Evolutionary conservation across 345 rosid genomes (phyloP).

Genomic region (Salix exigua): DNA sequence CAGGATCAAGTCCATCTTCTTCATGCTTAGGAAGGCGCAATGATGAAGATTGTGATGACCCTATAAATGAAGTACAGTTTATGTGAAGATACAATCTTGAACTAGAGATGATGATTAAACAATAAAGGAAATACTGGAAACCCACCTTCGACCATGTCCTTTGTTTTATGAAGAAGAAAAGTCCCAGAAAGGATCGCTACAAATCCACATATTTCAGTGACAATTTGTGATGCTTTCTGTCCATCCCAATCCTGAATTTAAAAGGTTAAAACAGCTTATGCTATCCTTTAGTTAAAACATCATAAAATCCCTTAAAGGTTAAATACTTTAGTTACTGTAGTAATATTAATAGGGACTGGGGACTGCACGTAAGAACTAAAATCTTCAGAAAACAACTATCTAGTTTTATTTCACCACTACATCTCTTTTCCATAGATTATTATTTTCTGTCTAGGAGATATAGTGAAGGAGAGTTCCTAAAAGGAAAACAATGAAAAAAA

Average conservation of each 20-base stretch:
- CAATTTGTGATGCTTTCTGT: conserved; percentile 75
- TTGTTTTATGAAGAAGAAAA: conserved; percentile 80
- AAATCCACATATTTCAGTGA: conserved; percentile 79
- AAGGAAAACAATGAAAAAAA: too few relatives aligned
- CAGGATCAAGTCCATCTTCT: conserved; percentile 40
- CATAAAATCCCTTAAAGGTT: background rate
- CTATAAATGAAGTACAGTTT: conserved; percentile 29
- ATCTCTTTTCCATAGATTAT: background rate
- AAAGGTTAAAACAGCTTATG: too few relatives aligned
- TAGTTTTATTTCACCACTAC: background rate
- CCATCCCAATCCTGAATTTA: conserved; percentile 72
- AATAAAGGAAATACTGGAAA: conserved; percentile 5
- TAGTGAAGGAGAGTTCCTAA: too few relatives aligned
- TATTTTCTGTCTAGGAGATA: too few relatives aligned
- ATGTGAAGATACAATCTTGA: conserved; percentile 3
- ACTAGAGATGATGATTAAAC: background rate
- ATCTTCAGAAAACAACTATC: background rate
- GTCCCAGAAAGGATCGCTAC: conserved; percentile 80
- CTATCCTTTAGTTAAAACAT: too few relatives aligned
- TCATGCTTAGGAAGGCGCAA: conserved; percentile 38
- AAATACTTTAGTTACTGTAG: background rate
- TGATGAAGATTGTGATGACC: conserved; percentile 41
- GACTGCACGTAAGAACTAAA: background rate
- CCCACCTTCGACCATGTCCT: conserved; percentile 73
- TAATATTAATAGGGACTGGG: background rate